Base-by-base conservation (phyloP, 2,329 filamentous ascomycete genomes). In the Verticillium dahliae region DNA sequence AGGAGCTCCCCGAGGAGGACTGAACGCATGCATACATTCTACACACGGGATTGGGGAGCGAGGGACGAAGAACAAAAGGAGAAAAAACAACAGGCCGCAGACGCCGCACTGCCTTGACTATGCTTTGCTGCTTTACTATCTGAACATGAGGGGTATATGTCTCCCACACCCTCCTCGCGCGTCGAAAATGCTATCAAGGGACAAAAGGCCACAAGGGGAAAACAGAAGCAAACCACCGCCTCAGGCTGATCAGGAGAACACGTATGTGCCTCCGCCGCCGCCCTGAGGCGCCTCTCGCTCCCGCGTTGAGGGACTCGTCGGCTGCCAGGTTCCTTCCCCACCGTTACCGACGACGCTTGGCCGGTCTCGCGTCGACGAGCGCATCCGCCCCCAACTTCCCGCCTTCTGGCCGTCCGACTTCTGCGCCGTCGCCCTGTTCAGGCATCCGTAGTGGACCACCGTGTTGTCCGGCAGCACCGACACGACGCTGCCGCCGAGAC, bases 401-500 rank as follows among this genome's bases (percentile, higher is more conserved):
- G 67, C 73, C 68, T 70, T 67, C 60, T 66, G 64, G 60, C 67
- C 67, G 55, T 72, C 72, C 62, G 69, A 68, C 72, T 69, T 75
- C 67, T 71, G 67, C 63, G 75, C 73, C 61, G 71, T 74, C n/a
- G 76, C 78, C 65, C 78, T 76, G 63, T 75, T 85, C 68, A 90
- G 80, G 76, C 91, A 95, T 33, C 90, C 90, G 71, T 94, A 90
- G 79, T 95, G 91, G 64, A 95, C 89, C 15, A 92, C 90, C 33
- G 81, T 83, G 72, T 87, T 92, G 77, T 96, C 90, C 6, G 93
- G 91, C 75, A 95, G 83, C 13, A 97, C 93, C 50, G 93, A 89
- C 63, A 98, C 90, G 18, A 97, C 95, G 73, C 90, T 96, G 1
- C 92, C 90, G 1, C 93, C 94, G 66, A 99, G 84, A 66, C 95